Percentiles rank a stretch among this genome's conserved stretches.
These are phyloP conservation scores for Lactarius akahatsu DNA, from an alignment of 768 basidiomycete genomes.

Conservation along the genomic window DNA sequence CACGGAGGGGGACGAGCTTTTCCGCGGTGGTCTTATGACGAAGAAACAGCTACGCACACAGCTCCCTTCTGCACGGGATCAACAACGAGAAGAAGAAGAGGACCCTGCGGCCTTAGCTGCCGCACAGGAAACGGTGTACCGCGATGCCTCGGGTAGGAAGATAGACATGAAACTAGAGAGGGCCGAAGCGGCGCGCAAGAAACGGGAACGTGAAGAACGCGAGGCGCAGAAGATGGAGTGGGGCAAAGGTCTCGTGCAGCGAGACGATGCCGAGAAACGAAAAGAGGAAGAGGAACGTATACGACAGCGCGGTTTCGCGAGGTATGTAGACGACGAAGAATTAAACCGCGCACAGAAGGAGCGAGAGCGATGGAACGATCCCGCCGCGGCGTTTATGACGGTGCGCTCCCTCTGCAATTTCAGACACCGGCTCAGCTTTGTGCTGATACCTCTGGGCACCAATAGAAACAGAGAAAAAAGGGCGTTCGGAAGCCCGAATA, in stretches of 20 bases:
- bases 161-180: conserved; percentile 84
- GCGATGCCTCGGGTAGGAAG: conserved; percentile 83
- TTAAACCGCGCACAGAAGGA: conserved; percentile 84
- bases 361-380: conserved; percentile 92
- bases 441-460: conserved; percentile 1
- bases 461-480: conserved; percentile 70
- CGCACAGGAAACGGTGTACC: conserved; percentile 90
- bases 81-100: conserved; percentile 40
- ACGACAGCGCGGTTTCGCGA: conserved; percentile 63
- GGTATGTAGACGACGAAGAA: conserved; percentile 78
- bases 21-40: conserved; percentile 76
- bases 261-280: conserved; percentile 71
- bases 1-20: conserved; percentile 41
- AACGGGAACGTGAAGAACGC: conserved; percentile 79
- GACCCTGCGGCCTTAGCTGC: conserved; percentile 54
- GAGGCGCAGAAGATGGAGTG: conserved; percentile 95
- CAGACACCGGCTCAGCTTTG: not conserved
- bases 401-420: conserved; percentile 45
- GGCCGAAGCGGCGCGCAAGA: conserved; percentile 79
- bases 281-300: conserved; percentile 67
- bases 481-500: conserved; percentile 85
- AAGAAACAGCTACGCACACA: conserved; percentile 71
- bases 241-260: conserved; percentile 94
- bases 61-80: conserved; percentile 43
- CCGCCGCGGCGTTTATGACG: conserved; percentile 91